Evolutionary conservation across 768 basidiomycete genomes (phyloP).

Genomic region (Gloeopeniophorella convolvens): DNA sequence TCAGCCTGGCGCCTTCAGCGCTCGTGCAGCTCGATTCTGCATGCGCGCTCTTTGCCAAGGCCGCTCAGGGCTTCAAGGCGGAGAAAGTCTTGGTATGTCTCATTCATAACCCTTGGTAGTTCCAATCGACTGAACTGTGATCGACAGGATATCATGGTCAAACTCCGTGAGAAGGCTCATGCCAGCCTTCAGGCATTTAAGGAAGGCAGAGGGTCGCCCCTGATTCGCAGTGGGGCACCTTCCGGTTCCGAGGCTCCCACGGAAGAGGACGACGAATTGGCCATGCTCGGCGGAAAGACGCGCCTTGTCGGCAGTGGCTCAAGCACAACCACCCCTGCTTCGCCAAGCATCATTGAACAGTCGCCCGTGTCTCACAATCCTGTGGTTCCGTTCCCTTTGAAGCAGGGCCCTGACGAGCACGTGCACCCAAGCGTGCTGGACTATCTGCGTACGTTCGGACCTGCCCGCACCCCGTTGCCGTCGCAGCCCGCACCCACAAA

Average conservation of each 20-base stretch:
- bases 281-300: conserved; percentile 56
- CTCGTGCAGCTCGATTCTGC: conserved; percentile 69
- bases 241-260: conserved; percentile 37
- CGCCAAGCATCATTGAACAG: conserved; percentile 37
- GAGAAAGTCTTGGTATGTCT: conserved; percentile 53
- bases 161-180: conserved; percentile 60
- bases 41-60: conserved; percentile 66
- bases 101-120: background rate
- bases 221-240: conserved; percentile 31
- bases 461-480: conserved; percentile 19
- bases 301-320: conserved; percentile 56
- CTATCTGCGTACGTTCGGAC: conserved; percentile 59
- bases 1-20: conserved; percentile 71
- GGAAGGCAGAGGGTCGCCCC: conserved; percentile 45
- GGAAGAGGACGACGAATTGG: conserved; percentile 58
- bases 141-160: conserved; percentile 54
- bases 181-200: conserved; percentile 57
- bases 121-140: background rate
- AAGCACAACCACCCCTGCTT: conserved; percentile 34
- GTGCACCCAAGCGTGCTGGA: conserved; percentile 61
- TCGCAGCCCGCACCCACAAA: conserved; percentile 6
- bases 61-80: conserved; percentile 59
- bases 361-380: conserved; percentile 70
- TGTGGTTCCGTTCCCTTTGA: conserved; percentile 62
- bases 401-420: conserved; percentile 40